Conservation (phyloP, 495 filamentous ascomycete genomes). For the Penicillium cosmopolitanum region DNA sequence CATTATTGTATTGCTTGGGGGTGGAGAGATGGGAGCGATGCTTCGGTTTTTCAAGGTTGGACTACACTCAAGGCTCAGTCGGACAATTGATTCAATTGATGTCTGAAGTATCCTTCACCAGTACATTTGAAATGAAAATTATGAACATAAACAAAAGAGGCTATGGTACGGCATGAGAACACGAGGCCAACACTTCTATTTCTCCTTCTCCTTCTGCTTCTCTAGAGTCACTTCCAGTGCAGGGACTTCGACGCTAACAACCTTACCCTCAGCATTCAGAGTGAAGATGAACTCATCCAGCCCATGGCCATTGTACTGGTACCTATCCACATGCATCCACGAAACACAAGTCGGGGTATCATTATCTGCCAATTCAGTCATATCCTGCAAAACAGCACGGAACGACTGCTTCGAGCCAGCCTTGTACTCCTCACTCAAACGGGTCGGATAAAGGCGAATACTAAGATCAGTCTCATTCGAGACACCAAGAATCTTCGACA, state of each 20-base stretch:
- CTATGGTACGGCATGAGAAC: neutral
- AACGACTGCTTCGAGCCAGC: conserved; percentile 37
- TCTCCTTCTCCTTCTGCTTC: neutral
- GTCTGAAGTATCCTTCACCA: too few species aligned
- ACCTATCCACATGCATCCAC: conserved; percentile 51
- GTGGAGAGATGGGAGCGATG: conserved; percentile 56
- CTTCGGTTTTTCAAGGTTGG: conserved; percentile 33
- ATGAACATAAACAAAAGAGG: neutral
- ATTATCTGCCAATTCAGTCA: conserved; percentile 30
- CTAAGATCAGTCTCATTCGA: conserved; percentile 34
- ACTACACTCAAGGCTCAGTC: conserved; percentile 2
- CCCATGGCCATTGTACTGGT: conserved; percentile 42
- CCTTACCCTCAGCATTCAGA: conserved; percentile 41
- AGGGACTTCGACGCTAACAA: conserved; percentile 45
- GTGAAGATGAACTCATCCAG: conserved; percentile 57
- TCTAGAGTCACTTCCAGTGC: conserved; percentile 41
- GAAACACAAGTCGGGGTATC: conserved; percentile 44
- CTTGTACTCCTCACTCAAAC: conserved; percentile 8
- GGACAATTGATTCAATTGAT: neutral
- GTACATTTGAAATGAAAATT: too few species aligned
- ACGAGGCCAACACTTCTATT: neutral
- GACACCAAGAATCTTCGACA: conserved; percentile 33
- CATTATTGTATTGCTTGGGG: conserved; percentile 95
- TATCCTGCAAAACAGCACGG: conserved; percentile 50
- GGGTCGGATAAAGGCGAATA: conserved; percentile 53